Conservation (phyloP, 306 rosid genomes). For the barrel medic (Medicago truncatula) region DNA sequence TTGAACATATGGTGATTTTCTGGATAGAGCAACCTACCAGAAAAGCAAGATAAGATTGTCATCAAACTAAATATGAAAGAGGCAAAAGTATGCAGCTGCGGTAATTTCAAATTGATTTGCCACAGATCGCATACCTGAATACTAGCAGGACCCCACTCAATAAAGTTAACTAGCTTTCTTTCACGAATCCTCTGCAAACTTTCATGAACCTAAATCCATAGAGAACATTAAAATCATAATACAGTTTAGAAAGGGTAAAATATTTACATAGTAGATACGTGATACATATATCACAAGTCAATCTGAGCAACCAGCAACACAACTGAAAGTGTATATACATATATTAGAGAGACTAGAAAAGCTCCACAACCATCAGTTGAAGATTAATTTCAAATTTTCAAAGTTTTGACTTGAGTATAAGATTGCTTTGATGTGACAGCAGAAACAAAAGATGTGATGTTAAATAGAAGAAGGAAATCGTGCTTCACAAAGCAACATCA, state of each 20-base stretch:
- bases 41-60: slow-evolving; percentile 22
- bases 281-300: slow-evolving; percentile 22
- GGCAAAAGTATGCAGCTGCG: slow-evolving; percentile 25
- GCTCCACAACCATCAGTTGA: slow-evolving; percentile 1
- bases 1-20: slow-evolving; percentile 99
- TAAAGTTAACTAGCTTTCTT: slow-evolving; percentile 96
- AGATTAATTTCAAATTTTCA: slow-evolving; percentile 1
- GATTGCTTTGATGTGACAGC: slow-evolving; percentile 19
- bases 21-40: slow-evolving; percentile 89
- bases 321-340: neutral
- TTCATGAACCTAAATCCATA: slow-evolving; percentile 83
- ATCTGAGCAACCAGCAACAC: slow-evolving; percentile 28
- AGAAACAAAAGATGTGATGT: slow-evolving; percentile 10
- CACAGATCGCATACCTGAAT: slow-evolving; percentile 72
- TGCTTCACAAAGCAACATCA: slow-evolving; percentile 14
- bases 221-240: slow-evolving; percentile 42
- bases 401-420: neutral
- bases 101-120: slow-evolving; percentile 29
- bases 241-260: slow-evolving; percentile 22
- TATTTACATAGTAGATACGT: slow-evolving; percentile 12
- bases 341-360: slow-evolving; percentile 21
- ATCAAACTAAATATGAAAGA: slow-evolving; percentile 25
- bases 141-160: slow-evolving; percentile 99
- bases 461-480: neutral
- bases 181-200: slow-evolving; percentile 99